Percentiles rank a stretch among this genome's conserved stretches.
These are phyloP conservation scores for Pisolithus thermaeus DNA, from an alignment of 1,284 basidiomycete species.

Conservation along the genomic window DNA sequence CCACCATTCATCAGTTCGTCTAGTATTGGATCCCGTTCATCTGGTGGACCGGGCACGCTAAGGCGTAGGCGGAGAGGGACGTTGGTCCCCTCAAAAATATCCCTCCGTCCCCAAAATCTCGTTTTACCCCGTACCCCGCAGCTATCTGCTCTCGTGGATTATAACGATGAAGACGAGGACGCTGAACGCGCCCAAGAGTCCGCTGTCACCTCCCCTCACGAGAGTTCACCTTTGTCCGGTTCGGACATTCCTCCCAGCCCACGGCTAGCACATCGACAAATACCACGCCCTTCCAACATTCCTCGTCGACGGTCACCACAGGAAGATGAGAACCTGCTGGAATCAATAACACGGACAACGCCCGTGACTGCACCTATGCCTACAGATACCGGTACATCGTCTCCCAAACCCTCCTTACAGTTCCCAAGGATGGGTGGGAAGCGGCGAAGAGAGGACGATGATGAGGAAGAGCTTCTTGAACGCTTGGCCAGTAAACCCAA, in stretches of 20 bases:
- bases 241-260: conserved; percentile 32
- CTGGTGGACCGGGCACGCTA: conserved; percentile 34
- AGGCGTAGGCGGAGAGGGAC: conserved; percentile 56
- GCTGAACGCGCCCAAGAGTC: conserved; percentile 13
- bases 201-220: conserved; percentile 4
- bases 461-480: conserved; percentile 62
- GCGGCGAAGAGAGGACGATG: conserved; percentile 67
- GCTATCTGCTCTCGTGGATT: conserved; percentile 62
- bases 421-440: conserved; percentile 59
- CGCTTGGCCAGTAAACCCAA: conserved; percentile 52
- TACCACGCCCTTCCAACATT: conserved; percentile 30
- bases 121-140: conserved; percentile 41
- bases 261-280: conserved; percentile 38
- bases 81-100: conserved; percentile 29
- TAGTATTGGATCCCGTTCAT: conserved; percentile 30
- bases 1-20: conserved; percentile 32
- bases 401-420: conserved; percentile 27
- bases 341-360: conserved; percentile 43
- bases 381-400: conserved; percentile 17
- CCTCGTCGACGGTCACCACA: conserved; percentile 33
- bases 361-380: conserved; percentile 38
- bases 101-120: conserved; percentile 34
- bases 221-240: conserved; percentile 20
- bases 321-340: conserved; percentile 49
- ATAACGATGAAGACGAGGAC: conserved; percentile 55